phyloP scores from a whole-genome alignment of 495 filamentous ascomycete species.

The Apodospora peruviana region DNA sequence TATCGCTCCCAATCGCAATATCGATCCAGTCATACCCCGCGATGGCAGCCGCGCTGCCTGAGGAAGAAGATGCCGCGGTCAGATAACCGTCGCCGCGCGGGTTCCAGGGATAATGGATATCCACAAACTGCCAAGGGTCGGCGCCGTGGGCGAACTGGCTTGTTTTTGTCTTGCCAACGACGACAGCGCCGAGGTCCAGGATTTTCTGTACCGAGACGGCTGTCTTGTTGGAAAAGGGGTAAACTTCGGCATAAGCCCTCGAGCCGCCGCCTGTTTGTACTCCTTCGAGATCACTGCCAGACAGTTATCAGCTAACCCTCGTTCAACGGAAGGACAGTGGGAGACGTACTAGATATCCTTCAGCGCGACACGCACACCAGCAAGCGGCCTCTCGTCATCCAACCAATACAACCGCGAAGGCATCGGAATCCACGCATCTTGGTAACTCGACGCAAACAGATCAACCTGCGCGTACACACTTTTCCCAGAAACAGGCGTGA shows the following conservation, averaged over 20 bases:
- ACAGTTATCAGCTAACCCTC: too few species aligned
- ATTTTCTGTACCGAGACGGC: slow-evolving; percentile 2
- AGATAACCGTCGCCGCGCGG: slow-evolving; percentile 10
- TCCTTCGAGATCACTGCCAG: slow-evolving; percentile 10
- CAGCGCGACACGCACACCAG: too few species aligned
- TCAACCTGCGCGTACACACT: too few species aligned
- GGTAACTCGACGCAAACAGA: too few species aligned
- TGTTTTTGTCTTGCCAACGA: slow-evolving; percentile 11
- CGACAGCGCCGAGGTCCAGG: slow-evolving; percentile 3
- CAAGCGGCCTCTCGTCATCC: too few species aligned
- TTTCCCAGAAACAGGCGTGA: too few species aligned
- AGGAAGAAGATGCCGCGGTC: slow-evolving; percentile 2
- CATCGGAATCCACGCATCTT: too few species aligned
- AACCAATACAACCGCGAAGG: too few species aligned
- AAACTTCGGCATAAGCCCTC: not conserved
- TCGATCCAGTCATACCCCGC: slow-evolving; percentile 10
- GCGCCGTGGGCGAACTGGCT: slow-evolving; percentile 11
- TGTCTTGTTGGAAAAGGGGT: not conserved
- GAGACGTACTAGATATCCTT: too few species aligned
- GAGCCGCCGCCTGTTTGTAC: slow-evolving; percentile 7
- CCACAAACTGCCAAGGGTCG: slow-evolving; percentile 7
- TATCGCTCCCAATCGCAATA: slow-evolving; percentile 8
- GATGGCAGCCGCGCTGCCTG: slow-evolving; percentile 4
- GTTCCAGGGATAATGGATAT: slow-evolving; percentile 10
- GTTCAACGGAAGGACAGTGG: too few species aligned